A percentile compares a stretch with the other conserved stretches of the same genome.
These are phyloP conservation scores for Globisporangium polare DNA, from an alignment of 352 stramenopile genomes.

Conservation along the genomic window DNA sequence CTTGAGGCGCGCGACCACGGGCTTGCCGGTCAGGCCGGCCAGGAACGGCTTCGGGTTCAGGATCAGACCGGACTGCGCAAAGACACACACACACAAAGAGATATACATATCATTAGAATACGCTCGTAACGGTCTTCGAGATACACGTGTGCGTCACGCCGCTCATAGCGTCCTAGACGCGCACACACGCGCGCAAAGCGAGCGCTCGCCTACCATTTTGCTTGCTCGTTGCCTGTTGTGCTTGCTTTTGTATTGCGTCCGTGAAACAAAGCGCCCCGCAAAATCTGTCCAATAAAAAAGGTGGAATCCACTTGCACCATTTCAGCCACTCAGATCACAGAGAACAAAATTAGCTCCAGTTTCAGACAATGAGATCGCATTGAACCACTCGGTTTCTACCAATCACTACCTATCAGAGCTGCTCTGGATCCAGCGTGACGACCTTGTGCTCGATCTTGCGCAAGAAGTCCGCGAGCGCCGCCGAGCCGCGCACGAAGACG, in stretches of 20 bases:
- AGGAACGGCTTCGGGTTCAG: slow-evolving; percentile 96
- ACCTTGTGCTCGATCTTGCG: slow-evolving; percentile 61
- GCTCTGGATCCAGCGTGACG: slow-evolving; percentile 34
- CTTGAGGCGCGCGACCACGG: slow-evolving; percentile 97
- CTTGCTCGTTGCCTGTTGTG: slow-evolving; percentile 4
- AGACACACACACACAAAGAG: background rate
- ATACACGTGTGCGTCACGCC: background rate
- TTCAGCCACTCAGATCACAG: slow-evolving; percentile 19
- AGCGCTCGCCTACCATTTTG: slow-evolving; percentile 13
- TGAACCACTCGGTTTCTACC: background rate
- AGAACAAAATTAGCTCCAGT: background rate
- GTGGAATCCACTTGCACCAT: background rate
- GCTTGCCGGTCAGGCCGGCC: slow-evolving; percentile 92
- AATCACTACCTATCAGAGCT: slow-evolving; percentile 13
- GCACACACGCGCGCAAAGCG: background rate
- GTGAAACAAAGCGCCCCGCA: slow-evolving; percentile 5
- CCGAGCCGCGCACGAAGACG: slow-evolving; percentile 73
- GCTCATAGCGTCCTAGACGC: background rate
- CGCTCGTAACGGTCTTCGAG: background rate
- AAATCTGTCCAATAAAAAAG: slow-evolving; percentile 7
- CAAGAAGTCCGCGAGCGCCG: slow-evolving; percentile 58
- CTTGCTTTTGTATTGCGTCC: slow-evolving; percentile 4
- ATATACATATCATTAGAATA: background rate
- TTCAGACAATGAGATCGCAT: slow-evolving; percentile 20
- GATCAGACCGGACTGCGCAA: slow-evolving; percentile 84